Evolutionary conservation across 768 basidiomycete species (phyloP).

Genomic region (Lactarius akahatsu): DNA sequence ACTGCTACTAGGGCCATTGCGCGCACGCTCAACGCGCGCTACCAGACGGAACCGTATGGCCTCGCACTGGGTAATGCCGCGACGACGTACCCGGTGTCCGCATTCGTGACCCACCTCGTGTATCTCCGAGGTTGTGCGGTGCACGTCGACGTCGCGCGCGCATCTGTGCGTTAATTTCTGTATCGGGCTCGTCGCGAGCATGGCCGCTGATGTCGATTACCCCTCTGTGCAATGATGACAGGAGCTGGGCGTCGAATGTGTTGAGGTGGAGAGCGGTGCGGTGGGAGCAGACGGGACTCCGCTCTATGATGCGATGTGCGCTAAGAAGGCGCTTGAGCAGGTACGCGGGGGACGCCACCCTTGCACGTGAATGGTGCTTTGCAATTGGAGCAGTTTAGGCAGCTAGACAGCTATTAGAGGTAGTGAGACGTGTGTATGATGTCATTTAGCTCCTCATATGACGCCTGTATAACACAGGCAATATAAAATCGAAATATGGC

Average conservation of each 20-base stretch:
- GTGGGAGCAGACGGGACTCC: slow-evolving; percentile 35
- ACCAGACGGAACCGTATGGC: slow-evolving; percentile 52
- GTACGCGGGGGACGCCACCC: not conserved
- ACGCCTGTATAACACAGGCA: not conserved
- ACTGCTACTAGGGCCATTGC: slow-evolving; percentile 55
- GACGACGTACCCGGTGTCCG: slow-evolving; percentile 69
- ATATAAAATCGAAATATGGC: slow-evolving; percentile 1
- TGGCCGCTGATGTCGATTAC: not conserved
- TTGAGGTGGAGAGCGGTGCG: slow-evolving; percentile 43
- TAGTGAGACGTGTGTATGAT: slow-evolving; percentile 1
- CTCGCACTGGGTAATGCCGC: slow-evolving; percentile 48
- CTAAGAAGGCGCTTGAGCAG: slow-evolving; percentile 44
- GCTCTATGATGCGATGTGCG: slow-evolving; percentile 47
- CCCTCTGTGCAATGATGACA: not conserved
- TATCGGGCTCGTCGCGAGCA: not conserved
- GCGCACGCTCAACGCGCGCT: slow-evolving; percentile 63
- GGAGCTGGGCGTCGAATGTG: slow-evolving; percentile 64
- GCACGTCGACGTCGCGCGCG: slow-evolving; percentile 54
- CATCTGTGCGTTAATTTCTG: slow-evolving; percentile 52
- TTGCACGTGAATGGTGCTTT: too few species aligned
- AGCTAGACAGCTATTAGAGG: too few species aligned
- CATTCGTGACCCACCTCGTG: slow-evolving; percentile 84
- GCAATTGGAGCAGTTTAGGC: too few species aligned
- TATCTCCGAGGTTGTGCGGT: slow-evolving; percentile 67
- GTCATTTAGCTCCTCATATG: slow-evolving; percentile 13